These are phyloP conservation scores for Picochlorum sp. DNA, from an alignment of 139 green algal genomes.

Conservation along the genomic window DNA sequence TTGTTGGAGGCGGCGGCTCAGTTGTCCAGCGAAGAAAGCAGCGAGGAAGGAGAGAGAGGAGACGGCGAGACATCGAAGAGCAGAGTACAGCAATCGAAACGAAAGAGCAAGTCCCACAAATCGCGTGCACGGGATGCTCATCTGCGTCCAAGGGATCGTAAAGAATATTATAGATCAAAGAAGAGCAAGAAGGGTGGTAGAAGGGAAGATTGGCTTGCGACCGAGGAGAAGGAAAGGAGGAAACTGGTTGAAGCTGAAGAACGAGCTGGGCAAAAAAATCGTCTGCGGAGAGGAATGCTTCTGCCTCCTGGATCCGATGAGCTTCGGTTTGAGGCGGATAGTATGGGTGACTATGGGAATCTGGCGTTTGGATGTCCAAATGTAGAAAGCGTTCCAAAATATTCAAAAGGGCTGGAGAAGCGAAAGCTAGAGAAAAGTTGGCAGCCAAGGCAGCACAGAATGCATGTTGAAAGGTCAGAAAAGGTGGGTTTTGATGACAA, in stretches of 20 bases:
- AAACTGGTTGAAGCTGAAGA: background rate
- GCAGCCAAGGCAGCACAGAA: too few species aligned
- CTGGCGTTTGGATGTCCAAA: slow-evolving; percentile 47
- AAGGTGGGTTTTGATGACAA: background rate
- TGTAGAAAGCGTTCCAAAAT: too few species aligned
- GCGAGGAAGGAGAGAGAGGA: background rate
- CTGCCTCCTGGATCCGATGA: background rate
- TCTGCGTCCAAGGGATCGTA: too few species aligned
- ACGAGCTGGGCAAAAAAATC: background rate
- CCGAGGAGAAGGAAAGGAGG: background rate
- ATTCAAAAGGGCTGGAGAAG: background rate
- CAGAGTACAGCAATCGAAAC: background rate
- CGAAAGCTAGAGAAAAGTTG: background rate
- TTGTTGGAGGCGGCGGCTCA: background rate
- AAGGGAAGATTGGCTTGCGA: too few species aligned
- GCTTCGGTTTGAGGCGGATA: background rate
- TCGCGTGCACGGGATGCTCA: too few species aligned
- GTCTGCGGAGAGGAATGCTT: background rate
- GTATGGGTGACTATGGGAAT: slow-evolving; percentile 46
- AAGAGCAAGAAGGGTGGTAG: too few species aligned
- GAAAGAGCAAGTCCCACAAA: too few species aligned
- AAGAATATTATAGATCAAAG: too few species aligned
- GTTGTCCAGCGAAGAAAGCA: background rate
- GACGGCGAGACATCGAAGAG: background rate
- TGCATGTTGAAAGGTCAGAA: too few species aligned